Base-by-base conservation (phyloP, 2,329 filamentous ascomycete genomes). In the Cyphellophora attinorum region DNA sequence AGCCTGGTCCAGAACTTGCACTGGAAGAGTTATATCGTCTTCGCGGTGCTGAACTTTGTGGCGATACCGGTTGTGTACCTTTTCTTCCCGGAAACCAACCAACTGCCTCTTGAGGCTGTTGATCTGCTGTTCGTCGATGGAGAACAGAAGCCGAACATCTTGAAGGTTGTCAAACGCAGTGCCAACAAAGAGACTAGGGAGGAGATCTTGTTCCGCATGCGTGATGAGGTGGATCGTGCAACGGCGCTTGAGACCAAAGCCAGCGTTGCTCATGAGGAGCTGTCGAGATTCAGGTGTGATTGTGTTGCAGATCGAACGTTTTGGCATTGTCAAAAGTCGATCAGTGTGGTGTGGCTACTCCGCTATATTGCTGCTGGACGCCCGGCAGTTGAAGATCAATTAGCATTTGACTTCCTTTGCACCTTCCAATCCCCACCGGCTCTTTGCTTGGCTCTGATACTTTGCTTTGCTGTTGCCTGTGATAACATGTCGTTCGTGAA, bases 61-160 rank as follows among this genome's bases (percentile, higher is more conserved):
- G 31, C 25, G 16, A 38, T 38, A 27, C 36, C 36, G 2, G 33
- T 16, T 13, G 36, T 38, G 18, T 38, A 38, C 34, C 31, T 37
- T 19, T 38, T 33, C 18, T 19, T 31, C 11, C 38, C 27, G 8
- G 76, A 81, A 54, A 80, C 76, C 0, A 79, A 78, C 51, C 64
- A 74, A 0, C 54, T 79, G 2, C 73, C 72, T 0, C 62, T 81
- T 0, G 77, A 81, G 46, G 76, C 79, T 48, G 74, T 81, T 61
- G 73, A 68, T 33, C 50, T 54, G 33, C 50, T 62, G n/a, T 61
- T 62, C 27, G 48, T 28, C n/a, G 29, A 27, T 17, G 31, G 31
- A 21, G 29, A 30, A 15, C 17, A 32, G 21, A 23, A 19, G 4
- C 31, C 31, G 12, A 33, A 13, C 31, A 23, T 14, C 11, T 15